Conservation (phyloP, 305 asterid genomes). For the Ilex paraguariensis region DNA sequence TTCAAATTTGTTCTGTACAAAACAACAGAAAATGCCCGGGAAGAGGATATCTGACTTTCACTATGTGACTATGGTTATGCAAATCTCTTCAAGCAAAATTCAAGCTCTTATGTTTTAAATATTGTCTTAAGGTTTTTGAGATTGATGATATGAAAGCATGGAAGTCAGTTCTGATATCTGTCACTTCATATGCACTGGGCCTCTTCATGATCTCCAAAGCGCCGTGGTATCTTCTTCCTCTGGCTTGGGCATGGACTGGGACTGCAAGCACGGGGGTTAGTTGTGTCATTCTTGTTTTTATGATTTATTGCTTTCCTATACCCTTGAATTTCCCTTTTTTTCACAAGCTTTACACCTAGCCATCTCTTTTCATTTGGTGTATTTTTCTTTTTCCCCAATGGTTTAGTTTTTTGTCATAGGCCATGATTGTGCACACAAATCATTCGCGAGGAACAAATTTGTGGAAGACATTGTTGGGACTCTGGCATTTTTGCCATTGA, state of each 20-base stretch:
- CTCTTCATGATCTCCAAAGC: conserved; percentile 83
- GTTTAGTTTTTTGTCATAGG: conserved; percentile 96
- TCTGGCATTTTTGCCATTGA: conserved; percentile 85
- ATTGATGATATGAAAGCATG: conserved; percentile 81
- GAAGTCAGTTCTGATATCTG: conserved; percentile 86
- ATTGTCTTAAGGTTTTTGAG: conserved; percentile 69
- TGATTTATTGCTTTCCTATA: conserved; percentile 5
- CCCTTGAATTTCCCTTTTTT: not conserved
- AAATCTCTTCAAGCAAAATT: not conserved
- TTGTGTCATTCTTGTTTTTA: conserved; percentile 10
- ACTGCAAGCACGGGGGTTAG: conserved; percentile 96
- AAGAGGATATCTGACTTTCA: too few relatives aligned
- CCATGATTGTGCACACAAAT: conserved; percentile 98
- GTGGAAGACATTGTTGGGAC: conserved; percentile 96
- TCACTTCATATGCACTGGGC: conserved; percentile 74
- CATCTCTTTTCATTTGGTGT: conserved; percentile 17
- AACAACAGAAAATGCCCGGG: too few relatives aligned
- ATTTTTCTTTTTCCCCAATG: conserved; percentile 10
- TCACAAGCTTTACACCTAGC: conserved; percentile 8
- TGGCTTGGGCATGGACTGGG: conserved; percentile 99
- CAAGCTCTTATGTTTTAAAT: conserved; percentile 6
- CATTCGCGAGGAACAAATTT: conserved; percentile 87
- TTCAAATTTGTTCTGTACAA: too few relatives aligned
- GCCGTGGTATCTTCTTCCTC: conserved; percentile 98
- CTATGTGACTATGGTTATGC: not conserved